A percentile compares a stretch with the other conserved stretches of the same genome.
phyloP scores from a whole-genome alignment of 2,329 filamentous ascomycete genomes.

The Cordyceps javanica region DNA sequence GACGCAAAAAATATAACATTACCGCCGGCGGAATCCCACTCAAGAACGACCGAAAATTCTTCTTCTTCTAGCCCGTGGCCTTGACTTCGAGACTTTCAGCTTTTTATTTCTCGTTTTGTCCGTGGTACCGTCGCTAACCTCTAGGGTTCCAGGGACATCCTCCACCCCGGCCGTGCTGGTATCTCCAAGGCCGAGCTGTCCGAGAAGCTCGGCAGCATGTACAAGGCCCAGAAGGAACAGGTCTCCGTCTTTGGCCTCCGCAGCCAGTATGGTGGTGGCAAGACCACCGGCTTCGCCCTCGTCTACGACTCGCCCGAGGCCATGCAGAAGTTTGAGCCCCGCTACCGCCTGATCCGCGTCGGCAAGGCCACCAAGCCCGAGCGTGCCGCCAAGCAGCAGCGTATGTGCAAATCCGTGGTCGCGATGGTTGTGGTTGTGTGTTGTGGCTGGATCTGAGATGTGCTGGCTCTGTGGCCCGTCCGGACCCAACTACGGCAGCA shows the following conservation, averaged over 20 bases:
- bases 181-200: constrained; percentile 99
- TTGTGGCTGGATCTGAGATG: too few relatives aligned
- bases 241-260: constrained; percentile 97
- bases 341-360: constrained; percentile 93
- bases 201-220: constrained; percentile 86
- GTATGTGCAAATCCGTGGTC: constrained; percentile 56
- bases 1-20: too few relatives aligned
- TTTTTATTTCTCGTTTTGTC: background rate
- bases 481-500: too few relatives aligned
- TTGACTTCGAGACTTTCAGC: background rate
- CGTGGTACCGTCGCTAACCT: background rate
- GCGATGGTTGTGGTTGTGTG: background rate
- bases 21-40: too few relatives aligned
- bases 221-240: constrained; percentile 98
- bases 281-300: constrained; percentile 97
- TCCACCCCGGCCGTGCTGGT: constrained; percentile 97
- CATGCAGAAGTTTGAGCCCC: constrained; percentile 99
- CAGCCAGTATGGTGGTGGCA: constrained; percentile 99
- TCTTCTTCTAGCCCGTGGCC: background rate
- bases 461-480: too few relatives aligned
- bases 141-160: constrained; percentile 73
- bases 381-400: constrained; percentile 97
- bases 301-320: constrained; percentile 98
- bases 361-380: constrained; percentile 91
- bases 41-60: background rate